phyloP scores from a whole-genome alignment of 371 early-diverging fungal species.

The Sporodiniella umbellata region DNA sequence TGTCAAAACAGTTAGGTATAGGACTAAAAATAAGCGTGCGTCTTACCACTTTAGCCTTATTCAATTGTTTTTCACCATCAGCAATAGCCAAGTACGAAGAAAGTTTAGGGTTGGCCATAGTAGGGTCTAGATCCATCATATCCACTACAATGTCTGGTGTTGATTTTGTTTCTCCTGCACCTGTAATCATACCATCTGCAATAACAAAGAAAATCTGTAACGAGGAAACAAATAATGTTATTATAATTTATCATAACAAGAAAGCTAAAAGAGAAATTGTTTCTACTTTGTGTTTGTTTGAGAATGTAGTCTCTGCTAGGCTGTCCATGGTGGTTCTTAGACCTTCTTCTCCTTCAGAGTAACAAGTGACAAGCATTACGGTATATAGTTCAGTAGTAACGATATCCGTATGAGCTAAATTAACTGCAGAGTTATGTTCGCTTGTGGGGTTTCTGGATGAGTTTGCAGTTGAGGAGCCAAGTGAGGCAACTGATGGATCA shows the following conservation, averaged over 20 bases:
- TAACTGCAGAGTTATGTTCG: conserved; percentile 19
- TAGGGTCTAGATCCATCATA: conserved; percentile 61
- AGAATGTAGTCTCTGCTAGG: conserved; percentile 68
- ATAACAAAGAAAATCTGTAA: conserved; percentile 38
- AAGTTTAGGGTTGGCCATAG: conserved; percentile 55
- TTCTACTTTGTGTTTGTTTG: conserved; percentile 52
- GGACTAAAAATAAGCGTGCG: conserved; percentile 5
- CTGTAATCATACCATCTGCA: conserved; percentile 46
- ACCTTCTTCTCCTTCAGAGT: conserved; percentile 76
- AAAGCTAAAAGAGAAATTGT: too few relatives aligned
- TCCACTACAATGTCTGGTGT: conserved; percentile 68
- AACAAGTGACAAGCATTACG: conserved; percentile 67
- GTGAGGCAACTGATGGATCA: conserved; percentile 9
- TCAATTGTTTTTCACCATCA: conserved; percentile 87
- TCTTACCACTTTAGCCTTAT: conserved; percentile 82
- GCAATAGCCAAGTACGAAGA: conserved; percentile 90
- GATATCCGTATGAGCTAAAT: conserved; percentile 28
- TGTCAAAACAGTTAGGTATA: conserved; percentile 1
- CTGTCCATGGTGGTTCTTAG: conserved; percentile 80
- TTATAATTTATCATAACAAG: too few relatives aligned
- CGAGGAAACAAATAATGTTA: neutral
- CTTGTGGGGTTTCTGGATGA: conserved; percentile 4
- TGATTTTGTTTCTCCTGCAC: conserved; percentile 31
- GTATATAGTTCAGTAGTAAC: conserved; percentile 49
- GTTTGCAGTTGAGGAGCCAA: conserved; percentile 6